Percentiles rank a stretch among this genome's conserved stretches.
These are phyloP conservation scores for Acorus gramineus DNA, from an alignment of 106 monocot genomes.

Conservation along the genomic window DNA sequence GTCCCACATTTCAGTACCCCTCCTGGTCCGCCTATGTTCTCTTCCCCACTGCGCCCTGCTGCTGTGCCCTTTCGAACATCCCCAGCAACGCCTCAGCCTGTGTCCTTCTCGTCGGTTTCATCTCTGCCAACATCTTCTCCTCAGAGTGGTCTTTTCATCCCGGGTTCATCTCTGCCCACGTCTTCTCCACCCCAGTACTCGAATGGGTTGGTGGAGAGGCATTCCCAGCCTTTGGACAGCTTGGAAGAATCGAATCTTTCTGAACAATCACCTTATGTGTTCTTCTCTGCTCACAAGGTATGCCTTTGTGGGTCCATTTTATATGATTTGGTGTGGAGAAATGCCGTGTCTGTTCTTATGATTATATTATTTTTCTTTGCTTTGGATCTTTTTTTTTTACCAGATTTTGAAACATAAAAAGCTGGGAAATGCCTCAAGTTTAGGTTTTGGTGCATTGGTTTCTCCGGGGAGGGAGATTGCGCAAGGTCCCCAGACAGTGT, in stretches of 20 bases:
- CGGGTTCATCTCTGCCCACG: conserved; percentile 39
- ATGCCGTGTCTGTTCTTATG: too few relatives aligned
- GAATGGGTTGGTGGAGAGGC: conserved; percentile 61
- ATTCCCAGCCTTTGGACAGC: conserved; percentile 24
- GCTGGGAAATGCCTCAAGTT: conserved; percentile 56
- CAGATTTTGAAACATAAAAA: conserved; percentile 83
- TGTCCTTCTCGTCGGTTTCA: conserved; percentile 30
- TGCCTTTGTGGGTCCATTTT: neutral
- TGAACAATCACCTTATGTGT: conserved; percentile 62
- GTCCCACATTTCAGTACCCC: conserved; percentile 68
- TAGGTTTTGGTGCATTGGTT: conserved; percentile 92
- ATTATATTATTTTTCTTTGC: too few relatives aligned
- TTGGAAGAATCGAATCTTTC: conserved; percentile 39
- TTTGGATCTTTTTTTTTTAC: too few relatives aligned
- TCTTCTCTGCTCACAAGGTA: conserved; percentile 96
- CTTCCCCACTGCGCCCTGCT: conserved; percentile 61
- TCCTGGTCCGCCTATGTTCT: conserved; percentile 79
- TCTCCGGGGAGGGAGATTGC: conserved; percentile 76
- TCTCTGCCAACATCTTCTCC: conserved; percentile 52
- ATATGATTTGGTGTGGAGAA: neutral
- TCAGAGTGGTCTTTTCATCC: too few relatives aligned
- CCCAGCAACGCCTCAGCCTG: conserved; percentile 52
- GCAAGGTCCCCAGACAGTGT: conserved; percentile 63
- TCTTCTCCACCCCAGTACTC: conserved; percentile 47
- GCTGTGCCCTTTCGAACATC: conserved; percentile 70